Conservation (phyloP, 1,284 basidiomycete species). For the Pterula multifida region DNA sequence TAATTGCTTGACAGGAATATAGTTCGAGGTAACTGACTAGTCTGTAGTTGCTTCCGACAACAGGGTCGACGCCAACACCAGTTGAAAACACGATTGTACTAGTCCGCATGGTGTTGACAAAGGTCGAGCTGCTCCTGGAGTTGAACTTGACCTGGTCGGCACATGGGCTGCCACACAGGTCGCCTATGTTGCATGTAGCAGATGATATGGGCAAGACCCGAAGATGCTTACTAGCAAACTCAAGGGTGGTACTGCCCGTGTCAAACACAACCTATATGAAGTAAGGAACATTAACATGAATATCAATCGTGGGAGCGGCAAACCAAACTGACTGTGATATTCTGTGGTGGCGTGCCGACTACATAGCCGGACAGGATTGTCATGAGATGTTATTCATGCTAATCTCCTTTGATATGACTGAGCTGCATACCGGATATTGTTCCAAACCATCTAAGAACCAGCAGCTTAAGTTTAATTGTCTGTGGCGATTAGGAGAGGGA, state of each 20-base stretch:
- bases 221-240: slow-evolving; percentile 17
- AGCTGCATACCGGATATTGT: slow-evolving; percentile 12
- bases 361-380: background rate
- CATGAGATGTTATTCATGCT: background rate
- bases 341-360: slow-evolving; percentile 22
- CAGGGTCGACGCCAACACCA: slow-evolving; percentile 25
- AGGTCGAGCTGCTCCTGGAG: slow-evolving; percentile 21
- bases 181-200: slow-evolving; percentile 5
- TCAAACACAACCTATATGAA: slow-evolving; percentile 17
- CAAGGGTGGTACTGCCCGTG: slow-evolving; percentile 20
- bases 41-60: slow-evolving; percentile 12
- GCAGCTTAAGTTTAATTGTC: too few species aligned
- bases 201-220: background rate
- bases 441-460: slow-evolving; percentile 17
- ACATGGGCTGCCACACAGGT: slow-evolving; percentile 19
- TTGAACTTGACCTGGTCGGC: slow-evolving; percentile 20
- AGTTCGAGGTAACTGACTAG: slow-evolving; percentile 13
- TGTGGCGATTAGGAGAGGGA: background rate
- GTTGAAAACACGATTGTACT: slow-evolving; percentile 19
- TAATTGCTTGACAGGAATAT: background rate
- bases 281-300: background rate
- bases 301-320: background rate
- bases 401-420: too few species aligned
- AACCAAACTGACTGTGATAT: slow-evolving; percentile 9
- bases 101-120: slow-evolving; percentile 13